Percentiles rank a stretch among this genome's conserved stretches.
These are phyloP conservation scores for Austroboletus olivaceoglutinosus DNA, from an alignment of 1,284 basidiomycete genomes.

Conservation along the genomic window DNA sequence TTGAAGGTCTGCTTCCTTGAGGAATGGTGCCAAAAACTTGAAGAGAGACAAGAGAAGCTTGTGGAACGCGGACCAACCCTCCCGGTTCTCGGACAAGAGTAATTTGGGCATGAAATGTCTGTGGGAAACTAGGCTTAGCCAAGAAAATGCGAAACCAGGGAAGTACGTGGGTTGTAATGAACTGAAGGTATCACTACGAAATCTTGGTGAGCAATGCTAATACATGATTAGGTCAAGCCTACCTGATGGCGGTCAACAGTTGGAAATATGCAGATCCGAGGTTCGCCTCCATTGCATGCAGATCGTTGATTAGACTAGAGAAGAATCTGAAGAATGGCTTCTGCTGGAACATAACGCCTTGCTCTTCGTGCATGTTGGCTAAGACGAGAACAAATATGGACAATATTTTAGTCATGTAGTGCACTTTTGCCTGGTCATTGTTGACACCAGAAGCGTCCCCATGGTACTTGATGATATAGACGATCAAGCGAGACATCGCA, in stretches of 20 bases:
- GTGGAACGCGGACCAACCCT: constrained; percentile 97
- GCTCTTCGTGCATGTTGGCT: constrained; percentile 93
- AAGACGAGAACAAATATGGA: constrained; percentile 97
- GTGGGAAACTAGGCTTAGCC: constrained; percentile 96
- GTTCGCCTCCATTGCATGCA: constrained; percentile 80
- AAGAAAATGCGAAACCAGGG: constrained; percentile 97
- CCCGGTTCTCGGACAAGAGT: constrained; percentile 77
- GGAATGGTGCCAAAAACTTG: constrained; percentile 91
- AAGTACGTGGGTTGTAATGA: constrained; percentile 96
- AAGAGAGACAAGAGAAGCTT: constrained; percentile 90
- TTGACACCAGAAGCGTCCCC: constrained; percentile 87
- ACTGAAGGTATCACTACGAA: constrained; percentile 85
- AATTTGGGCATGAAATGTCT: constrained; percentile 97
- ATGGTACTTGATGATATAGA: constrained; percentile 99
- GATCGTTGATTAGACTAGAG: constrained; percentile 92
- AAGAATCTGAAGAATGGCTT: constrained; percentile 99
- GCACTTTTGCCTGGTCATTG: constrained; percentile 92
- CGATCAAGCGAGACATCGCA: constrained; percentile 92
- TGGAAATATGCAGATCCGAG: constrained; percentile 89
- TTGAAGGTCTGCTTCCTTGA: constrained; percentile 79
- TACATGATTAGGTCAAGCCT: constrained; percentile 16
- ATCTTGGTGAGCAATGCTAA: constrained; percentile 14
- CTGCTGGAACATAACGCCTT: constrained; percentile 89
- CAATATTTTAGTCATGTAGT: constrained; percentile 96
- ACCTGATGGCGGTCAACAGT: constrained; percentile 87